Evolutionary conservation across 1,284 basidiomycete species (phyloP).

Genomic region (Leccinum fuscescens): DNA sequence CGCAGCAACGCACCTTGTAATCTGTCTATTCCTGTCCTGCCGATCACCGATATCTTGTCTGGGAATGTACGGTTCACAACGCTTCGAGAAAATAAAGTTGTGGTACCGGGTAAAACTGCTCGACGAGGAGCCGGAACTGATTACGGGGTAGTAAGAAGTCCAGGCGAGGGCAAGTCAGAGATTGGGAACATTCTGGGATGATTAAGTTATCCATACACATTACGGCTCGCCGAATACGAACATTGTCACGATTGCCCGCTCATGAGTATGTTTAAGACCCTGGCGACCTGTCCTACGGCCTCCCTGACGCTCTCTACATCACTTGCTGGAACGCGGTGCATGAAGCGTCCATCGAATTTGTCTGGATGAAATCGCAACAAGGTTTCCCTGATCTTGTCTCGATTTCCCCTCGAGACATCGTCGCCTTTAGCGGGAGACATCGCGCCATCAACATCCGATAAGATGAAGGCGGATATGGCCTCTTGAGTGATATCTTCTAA

Average conservation of each 20-base stretch:
- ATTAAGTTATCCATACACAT: neutral
- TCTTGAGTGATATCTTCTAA: conserved; percentile 57
- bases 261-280: conserved; percentile 53
- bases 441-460: conserved; percentile 33
- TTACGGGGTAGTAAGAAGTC: neutral
- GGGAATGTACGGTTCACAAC: neutral
- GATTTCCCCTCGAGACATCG: conserved; percentile 40
- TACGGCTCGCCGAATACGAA: neutral
- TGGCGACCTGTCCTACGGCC: conserved; percentile 71
- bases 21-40: neutral
- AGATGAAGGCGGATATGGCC: conserved; percentile 61
- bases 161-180: neutral
- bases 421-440: conserved; percentile 10
- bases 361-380: conserved; percentile 84
- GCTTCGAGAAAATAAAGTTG: neutral
- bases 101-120: neutral
- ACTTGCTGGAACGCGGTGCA: conserved; percentile 51
- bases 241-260: conserved; percentile 18
- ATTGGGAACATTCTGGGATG: neutral
- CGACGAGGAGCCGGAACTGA: neutral
- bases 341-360: conserved; percentile 76
- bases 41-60: neutral
- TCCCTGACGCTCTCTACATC: conserved; percentile 74
- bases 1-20: neutral
- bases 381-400: conserved; percentile 68